Percentiles rank a stretch among this genome's conserved stretches.
Evolutionary conservation across 2,329 filamentous ascomycete genomes (phyloP).

Genomic region (Grosmannia clavigera): DNA sequence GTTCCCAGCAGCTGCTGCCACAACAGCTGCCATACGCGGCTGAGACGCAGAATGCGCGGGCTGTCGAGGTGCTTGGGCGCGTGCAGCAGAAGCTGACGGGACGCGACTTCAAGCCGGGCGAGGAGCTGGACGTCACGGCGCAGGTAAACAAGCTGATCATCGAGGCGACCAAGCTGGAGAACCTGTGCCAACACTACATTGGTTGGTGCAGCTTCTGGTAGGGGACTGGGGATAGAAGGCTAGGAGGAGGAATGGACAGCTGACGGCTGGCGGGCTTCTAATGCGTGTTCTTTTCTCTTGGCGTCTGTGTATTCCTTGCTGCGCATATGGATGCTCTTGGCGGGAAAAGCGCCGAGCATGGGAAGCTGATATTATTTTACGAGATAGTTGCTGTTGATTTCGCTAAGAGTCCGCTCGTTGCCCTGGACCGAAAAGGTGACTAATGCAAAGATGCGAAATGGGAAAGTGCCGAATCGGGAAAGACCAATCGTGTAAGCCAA

Average conservation of each 20-base stretch:
- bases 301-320: background rate
- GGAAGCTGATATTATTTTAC: background rate
- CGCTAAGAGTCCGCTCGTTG: background rate
- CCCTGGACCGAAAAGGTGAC: background rate
- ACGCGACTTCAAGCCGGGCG: constrained; percentile 73
- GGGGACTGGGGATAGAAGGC: background rate
- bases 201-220: constrained; percentile 99
- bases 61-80: constrained; percentile 78
- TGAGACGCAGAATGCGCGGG: constrained; percentile 87
- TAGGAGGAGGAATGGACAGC: background rate
- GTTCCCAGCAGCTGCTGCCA: background rate
- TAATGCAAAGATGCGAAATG: too few species aligned
- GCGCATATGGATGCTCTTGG: background rate
- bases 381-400: background rate
- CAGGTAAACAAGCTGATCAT: constrained; percentile 93
- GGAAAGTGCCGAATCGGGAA: background rate
- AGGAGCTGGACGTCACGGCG: constrained; percentile 72
- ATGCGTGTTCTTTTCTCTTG: background rate
- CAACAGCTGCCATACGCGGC: constrained; percentile 28
- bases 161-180: constrained; percentile 93
- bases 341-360: background rate
- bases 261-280: background rate
- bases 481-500: background rate
- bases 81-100: constrained; percentile 95
- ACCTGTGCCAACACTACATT: constrained; percentile 96